These are phyloP conservation scores for Gymnopilus dilepis DNA, from an alignment of 768 basidiomycete genomes.

Conservation along the genomic window DNA sequence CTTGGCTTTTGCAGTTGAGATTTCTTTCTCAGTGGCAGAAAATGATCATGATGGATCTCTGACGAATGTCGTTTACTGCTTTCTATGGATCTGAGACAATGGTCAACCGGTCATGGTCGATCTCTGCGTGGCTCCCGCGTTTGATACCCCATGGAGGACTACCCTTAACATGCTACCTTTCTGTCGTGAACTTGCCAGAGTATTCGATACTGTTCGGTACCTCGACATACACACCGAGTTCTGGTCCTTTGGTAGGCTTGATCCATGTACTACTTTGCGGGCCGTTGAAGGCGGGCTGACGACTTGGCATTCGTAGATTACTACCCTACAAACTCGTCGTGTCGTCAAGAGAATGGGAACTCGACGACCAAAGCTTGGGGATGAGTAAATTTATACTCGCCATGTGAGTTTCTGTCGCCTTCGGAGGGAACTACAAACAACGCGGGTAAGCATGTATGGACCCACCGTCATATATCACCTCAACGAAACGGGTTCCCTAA, in stretches of 20 bases:
- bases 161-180: slow-evolving; percentile 1
- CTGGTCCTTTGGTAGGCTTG: neutral
- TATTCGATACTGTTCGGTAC: no score
- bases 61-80: neutral
- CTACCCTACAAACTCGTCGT: neutral
- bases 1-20: neutral
- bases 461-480: neutral
- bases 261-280: neutral
- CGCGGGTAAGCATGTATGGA: neutral
- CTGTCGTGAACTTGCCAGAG: neutral
- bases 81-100: neutral
- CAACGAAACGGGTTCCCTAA: neutral
- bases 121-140: neutral
- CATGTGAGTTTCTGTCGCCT: neutral
- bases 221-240: neutral
- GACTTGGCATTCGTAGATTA: neutral
- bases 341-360: neutral
- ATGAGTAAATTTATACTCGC: slow-evolving; percentile 1
- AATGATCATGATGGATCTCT: slow-evolving; percentile 10
- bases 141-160: slow-evolving; percentile 4
- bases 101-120: neutral
- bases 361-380: neutral
- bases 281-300: neutral
- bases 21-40: slow-evolving; percentile 1
- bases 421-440: neutral